Evolutionary conservation across 768 basidiomycete genomes (phyloP).

Genomic region (Udeniomyces megalosporus): DNA sequence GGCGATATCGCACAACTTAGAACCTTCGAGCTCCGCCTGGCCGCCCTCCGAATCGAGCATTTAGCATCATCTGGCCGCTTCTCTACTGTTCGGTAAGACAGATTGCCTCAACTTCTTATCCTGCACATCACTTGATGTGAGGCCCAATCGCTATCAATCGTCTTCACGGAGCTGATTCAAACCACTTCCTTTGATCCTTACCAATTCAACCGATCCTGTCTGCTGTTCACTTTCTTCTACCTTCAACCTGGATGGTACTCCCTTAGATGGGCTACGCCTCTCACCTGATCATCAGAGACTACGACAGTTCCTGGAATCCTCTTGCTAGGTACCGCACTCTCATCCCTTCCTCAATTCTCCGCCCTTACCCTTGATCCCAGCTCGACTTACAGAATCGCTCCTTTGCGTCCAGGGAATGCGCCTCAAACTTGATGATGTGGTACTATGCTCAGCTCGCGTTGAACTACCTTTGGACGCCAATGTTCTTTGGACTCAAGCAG

Average conservation of each 20-base stretch:
- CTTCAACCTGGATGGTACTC: no score
- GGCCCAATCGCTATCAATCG: neutral
- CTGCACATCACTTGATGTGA: no score
- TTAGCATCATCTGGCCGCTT: conserved; percentile 12
- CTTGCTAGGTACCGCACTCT: conserved; percentile 32
- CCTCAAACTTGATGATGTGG: conserved; percentile 38
- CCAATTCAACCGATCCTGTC: no score
- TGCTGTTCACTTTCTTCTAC: neutral
- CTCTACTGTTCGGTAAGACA: conserved; percentile 5
- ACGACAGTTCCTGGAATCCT: conserved; percentile 36
- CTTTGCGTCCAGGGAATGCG: conserved; percentile 29
- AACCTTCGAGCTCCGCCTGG: neutral
- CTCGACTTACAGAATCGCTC: neutral
- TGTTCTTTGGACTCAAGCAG: conserved; percentile 42
- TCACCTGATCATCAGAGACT: conserved; percentile 42
- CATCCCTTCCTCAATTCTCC: neutral
- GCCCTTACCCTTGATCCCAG: neutral
- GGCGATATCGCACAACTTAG: no score
- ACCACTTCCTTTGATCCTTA: no score
- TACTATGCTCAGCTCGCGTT: conserved; percentile 48
- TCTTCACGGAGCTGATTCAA: no score
- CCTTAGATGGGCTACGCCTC: conserved; percentile 56
- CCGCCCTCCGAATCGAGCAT: conserved; percentile 4
- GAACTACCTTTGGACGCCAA: conserved; percentile 47
- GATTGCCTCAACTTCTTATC: no score